Evolutionary conservation across 108 stramenopile species (phyloP).

Genomic region (Cyclotella baltica): DNA sequence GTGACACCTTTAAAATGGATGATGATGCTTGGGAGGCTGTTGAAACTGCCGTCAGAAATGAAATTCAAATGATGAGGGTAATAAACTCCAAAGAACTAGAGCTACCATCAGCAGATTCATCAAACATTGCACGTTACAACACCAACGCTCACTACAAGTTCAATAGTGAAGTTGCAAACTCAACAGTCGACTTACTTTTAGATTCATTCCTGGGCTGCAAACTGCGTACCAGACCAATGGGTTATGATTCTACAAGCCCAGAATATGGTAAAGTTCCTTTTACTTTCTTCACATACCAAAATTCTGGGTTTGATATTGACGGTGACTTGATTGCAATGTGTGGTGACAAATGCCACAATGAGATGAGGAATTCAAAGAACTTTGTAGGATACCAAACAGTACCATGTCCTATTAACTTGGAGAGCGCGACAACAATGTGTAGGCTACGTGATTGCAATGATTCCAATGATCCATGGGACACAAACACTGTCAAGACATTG

Average conservation of each 20-base stretch:
- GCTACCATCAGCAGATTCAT: neutral
- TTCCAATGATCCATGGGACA: slow-evolving; percentile 7
- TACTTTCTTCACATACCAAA: neutral
- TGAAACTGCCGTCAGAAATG: neutral
- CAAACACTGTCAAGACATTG: slow-evolving; percentile 1
- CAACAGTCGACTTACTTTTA: neutral
- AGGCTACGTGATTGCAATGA: neutral
- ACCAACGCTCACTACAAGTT: neutral
- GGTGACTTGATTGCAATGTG: slow-evolving; percentile 17
- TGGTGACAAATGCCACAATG: slow-evolving; percentile 13
- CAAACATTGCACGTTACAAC: neutral
- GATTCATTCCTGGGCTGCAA: neutral
- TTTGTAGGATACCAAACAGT: slow-evolving; percentile 8
- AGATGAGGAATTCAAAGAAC: neutral
- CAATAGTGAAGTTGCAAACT: neutral
- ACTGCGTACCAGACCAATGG: neutral
- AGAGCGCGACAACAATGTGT: slow-evolving; percentile 4
- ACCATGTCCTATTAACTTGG: slow-evolving; percentile 3
- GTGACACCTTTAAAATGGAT: slow-evolving; percentile 8
- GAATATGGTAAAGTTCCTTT: neutral
- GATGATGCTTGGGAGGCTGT: slow-evolving; percentile 17
- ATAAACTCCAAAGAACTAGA: neutral
- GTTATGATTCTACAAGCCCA: neutral
- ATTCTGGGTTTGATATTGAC: slow-evolving; percentile 11
- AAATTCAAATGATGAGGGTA: neutral